These are phyloP conservation scores for Rubroshorea leprosula DNA, from an alignment of 345 rosid genomes.

Conservation along the genomic window DNA sequence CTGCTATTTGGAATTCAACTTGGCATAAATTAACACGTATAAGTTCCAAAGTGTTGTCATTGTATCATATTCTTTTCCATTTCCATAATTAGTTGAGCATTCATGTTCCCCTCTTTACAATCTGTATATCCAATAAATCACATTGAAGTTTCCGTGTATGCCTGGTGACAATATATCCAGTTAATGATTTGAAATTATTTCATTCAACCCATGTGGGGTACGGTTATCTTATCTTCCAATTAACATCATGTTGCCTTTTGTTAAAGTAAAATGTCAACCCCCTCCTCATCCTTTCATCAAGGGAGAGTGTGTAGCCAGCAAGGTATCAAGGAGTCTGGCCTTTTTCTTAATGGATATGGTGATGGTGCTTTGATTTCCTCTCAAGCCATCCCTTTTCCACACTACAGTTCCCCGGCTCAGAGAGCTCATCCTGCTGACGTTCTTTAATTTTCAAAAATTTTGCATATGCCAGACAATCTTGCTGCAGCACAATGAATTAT, in stretches of 20 bases:
- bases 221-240: neutral
- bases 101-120: neutral
- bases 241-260: neutral
- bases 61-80: no score
- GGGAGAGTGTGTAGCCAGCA: neutral
- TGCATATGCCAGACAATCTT: neutral
- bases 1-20: slow-evolving; percentile 2
- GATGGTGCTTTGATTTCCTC: slow-evolving; percentile 4
- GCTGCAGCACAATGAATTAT: neutral
- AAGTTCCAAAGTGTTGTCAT: slow-evolving; percentile 5
- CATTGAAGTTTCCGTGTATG: neutral
- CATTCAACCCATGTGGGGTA: neutral
- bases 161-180: no score
- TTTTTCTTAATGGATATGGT: neutral
- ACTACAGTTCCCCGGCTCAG: no score
- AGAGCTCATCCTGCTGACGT: no score
- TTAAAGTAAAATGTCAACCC: neutral
- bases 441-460: no score
- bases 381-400: neutral
- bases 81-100: neutral
- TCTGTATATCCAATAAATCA: slow-evolving; percentile 4
- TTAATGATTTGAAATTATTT: neutral
- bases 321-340: slow-evolving; percentile 1
- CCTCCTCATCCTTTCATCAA: neutral
- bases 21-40: slow-evolving; percentile 1